Evolutionary conservation across 2,329 filamentous ascomycete genomes (phyloP), one percentile per base, ranked within the genome.

Genomic region (Emergomyces orientalis): DNA sequence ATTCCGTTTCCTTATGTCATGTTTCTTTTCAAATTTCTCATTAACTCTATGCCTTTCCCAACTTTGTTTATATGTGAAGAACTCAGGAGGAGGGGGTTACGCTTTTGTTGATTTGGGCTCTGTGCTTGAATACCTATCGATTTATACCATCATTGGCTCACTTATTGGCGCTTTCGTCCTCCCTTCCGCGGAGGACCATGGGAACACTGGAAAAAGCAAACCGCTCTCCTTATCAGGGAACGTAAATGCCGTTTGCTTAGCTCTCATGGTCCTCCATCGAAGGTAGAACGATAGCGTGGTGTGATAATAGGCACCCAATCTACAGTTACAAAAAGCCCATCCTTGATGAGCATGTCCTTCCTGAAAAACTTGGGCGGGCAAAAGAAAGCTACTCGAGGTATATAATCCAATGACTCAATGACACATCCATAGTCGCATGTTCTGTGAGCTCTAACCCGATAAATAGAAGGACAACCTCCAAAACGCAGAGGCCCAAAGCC

Each of bases 401-500:
- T 70, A 56, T 39, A 39, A 6, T 13, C 54, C 30, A 39, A 22
- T 11, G 7, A n/a, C 4, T 39, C 25, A 13, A 22, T 22, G 51
- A 54, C 30, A 13, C 30, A 25, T 27, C 25, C 25, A 54, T 32
- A 32, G 27, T 17, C 32, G 1, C n/a, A 25, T 39, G 9, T 1
- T 57, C 17, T 25, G 6, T 25, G 30, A 19, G 27, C 32, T 13
- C 56, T 59, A 47, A 59, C 25, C 0, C 14, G 17, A 45, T 47
- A 66, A 63, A 63, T 70, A 88, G 92, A 96, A 80, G 92, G 91
- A 55, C 88, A 94, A 71, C 82, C 88, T 9, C 86, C 90, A 2
- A 99, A 97, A 78, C 86, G 90, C 68, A 86, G 94, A 75, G 94
- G 94, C 1, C 94, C 94, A 0, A 97, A 97, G 74, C 94, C 94